Evolutionary conservation across 2,329 filamentous ascomycete genomes (phyloP), one percentile per base, ranked within the genome.

Genomic region (Neonectria neomacrospora): DNA sequence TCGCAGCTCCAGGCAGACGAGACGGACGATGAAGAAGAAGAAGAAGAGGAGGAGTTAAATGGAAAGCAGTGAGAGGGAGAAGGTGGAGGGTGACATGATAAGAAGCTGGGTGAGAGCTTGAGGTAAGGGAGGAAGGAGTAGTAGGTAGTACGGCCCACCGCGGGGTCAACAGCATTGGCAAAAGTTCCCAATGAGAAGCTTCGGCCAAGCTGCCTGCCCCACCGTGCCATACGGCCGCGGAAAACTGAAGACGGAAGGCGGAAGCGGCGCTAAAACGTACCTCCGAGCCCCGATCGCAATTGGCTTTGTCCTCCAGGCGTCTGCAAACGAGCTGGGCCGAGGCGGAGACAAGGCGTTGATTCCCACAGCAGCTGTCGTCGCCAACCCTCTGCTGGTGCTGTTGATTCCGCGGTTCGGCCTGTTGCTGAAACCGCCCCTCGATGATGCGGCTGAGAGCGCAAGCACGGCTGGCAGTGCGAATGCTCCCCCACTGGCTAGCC

Each of bases 211-310:
- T 34, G 50, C 41, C 20, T 55, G 34, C 28, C 18, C 22, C 37
- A 14, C n/a, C 26, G 20, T 12, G n/a, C 34, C 23, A 26, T 6
- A 26, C 23, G 23, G 23, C 23, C 30, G 30, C 28, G 28, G 28
- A 6, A 30, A 6, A 32, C 30, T 8, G 30, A 5, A 37, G 4
- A n/a, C 34, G 41, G 18, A 45, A 12, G 44, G 39, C 20, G 32
- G 18, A 32, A 23, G 10, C 39, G 41, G 44, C 65, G 61, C 58
- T 64, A 61, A 67, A 59, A 72, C 71, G 63, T 73, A 73, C 71
- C 71, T 73, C 71, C 71, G 71, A 56, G 61, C 63, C 51, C 68
- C 68, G 67, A 71, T 61, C 58, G 63, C 66, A 58, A 56, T 42
- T 64, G 69, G 63, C 34, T 55, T 64, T 52, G 61, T n/a, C 45